Evolutionary conservation across 2,329 filamentous ascomycete species (phyloP).

Genomic region (Curvularia spicifera): DNA sequence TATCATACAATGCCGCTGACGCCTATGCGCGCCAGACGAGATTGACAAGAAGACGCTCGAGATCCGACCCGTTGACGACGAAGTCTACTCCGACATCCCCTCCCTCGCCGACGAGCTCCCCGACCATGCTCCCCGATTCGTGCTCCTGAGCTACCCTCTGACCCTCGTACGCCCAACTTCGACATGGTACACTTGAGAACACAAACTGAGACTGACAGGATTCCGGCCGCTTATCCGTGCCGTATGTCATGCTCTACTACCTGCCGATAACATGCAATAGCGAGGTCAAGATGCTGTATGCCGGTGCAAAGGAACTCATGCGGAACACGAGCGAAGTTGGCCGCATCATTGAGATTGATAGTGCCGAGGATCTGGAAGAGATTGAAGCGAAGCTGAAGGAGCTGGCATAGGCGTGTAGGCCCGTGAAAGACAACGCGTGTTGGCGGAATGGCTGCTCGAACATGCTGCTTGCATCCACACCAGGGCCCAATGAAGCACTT

Average conservation of each 20-base stretch:
- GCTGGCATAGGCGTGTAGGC: constrained; percentile 1
- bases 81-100: constrained; percentile 80
- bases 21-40: constrained; percentile 65
- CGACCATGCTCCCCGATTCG: constrained; percentile 87
- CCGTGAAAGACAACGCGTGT: not conserved
- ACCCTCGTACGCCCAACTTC: constrained; percentile 69
- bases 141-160: constrained; percentile 88
- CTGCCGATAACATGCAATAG: constrained; percentile 89
- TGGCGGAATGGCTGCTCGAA: not conserved
- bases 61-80: constrained; percentile 82
- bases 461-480: not conserved
- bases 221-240: constrained; percentile 83
- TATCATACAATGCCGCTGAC: constrained; percentile 34
- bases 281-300: constrained; percentile 90
- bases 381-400: constrained; percentile 71
- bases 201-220: constrained; percentile 57
- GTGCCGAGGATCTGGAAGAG: constrained; percentile 79
- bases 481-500: not conserved
- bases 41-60: constrained; percentile 92
- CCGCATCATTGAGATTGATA: constrained; percentile 82
- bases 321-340: constrained; percentile 91
- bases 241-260: constrained; percentile 95
- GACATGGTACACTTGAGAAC: constrained; percentile 8
- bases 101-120: constrained; percentile 88
- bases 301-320: constrained; percentile 94